phyloP scores from a whole-genome alignment of 371 early-diverging fungal genomes.

The Mucor saturninus region DNA sequence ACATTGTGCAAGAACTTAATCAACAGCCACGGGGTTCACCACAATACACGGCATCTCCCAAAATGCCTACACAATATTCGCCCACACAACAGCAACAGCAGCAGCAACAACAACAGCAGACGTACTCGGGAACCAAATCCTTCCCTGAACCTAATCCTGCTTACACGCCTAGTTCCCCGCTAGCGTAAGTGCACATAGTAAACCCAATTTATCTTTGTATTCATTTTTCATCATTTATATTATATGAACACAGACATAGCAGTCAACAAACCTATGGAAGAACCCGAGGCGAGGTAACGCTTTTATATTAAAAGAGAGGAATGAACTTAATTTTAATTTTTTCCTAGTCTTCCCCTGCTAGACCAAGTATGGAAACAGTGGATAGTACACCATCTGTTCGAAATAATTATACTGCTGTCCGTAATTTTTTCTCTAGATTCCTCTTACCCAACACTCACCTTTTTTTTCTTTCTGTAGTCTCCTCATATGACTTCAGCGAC shows the following conservation, averaged over 20 bases:
- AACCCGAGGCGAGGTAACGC: constrained; percentile 3
- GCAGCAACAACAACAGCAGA: constrained; percentile 3
- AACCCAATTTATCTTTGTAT: no score
- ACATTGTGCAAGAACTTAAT: constrained; percentile 12
- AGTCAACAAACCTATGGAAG: neutral
- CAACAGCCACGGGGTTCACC: neutral
- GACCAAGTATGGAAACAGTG: neutral
- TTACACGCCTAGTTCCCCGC: neutral
- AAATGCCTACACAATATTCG: neutral
- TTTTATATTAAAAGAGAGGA: neutral
- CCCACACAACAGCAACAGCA: constrained; percentile 3
- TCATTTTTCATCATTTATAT: no score
- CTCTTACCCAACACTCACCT: no score
- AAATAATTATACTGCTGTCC: no score
- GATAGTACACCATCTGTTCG: constrained; percentile 1
- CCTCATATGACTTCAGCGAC: neutral
- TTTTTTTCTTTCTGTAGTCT: neutral
- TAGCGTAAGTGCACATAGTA: neutral
- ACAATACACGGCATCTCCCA: neutral
- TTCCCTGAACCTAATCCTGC: neutral
- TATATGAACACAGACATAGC: no score
- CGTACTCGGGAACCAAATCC: neutral
- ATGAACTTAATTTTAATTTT: neutral
- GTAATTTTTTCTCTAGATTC: no score
- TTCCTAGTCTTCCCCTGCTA: constrained; percentile 5